Evolutionary conservation across 306 rosid genomes (phyloP), one percentile per base, ranked within the genome.

Genomic region (Fragaria nilgerrensis): DNA sequence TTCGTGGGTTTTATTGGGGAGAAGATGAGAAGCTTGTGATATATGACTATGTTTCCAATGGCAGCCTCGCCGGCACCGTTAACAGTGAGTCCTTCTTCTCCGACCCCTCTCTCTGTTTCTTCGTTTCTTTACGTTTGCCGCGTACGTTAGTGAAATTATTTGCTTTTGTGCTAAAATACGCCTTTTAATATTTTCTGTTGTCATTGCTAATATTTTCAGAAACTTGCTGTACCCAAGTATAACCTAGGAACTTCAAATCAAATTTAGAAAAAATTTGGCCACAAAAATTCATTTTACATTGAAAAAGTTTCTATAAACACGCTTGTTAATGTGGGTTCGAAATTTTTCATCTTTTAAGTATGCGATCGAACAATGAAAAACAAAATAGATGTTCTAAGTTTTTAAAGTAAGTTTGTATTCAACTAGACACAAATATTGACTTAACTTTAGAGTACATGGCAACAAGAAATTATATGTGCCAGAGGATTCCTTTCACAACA

Each of bases 1-100:
- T 92, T 82, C 90, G 91, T 53, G 99, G 90, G 13, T 92, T 92
- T 48, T 90, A 84, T 67, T 90, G 97, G 97, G 92, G 91, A 14
- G 78, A 83, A 16, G 92, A 90, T 69, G 99, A 95, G 67, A 95
- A 95, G 88, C 97, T 95, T 70, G 76, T 95, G 0, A 87, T 95
- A 68, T 90, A 70, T 74, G 97, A 90, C n/a, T 92, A 79, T 45
- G 82, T 90, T 77, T 72, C 93, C 68, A 90, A 88, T 82, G 97
- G 93, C 68, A 87, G 82, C 84, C 91, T 95, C 56, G 84, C 97
- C 10, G 53, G 73, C 79, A 64, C 80, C 53, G 77, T 63, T 72
- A 74, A 50, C 86, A 85, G 99, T 95, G 86, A 90, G 96, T 82
- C 62, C 50, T 10, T 45, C 43, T 63, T 64, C 12, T 15, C 65